Base-by-base conservation (phyloP, 2,329 filamentous ascomycete genomes). In the Calonectria pseudoreteaudii region DNA sequence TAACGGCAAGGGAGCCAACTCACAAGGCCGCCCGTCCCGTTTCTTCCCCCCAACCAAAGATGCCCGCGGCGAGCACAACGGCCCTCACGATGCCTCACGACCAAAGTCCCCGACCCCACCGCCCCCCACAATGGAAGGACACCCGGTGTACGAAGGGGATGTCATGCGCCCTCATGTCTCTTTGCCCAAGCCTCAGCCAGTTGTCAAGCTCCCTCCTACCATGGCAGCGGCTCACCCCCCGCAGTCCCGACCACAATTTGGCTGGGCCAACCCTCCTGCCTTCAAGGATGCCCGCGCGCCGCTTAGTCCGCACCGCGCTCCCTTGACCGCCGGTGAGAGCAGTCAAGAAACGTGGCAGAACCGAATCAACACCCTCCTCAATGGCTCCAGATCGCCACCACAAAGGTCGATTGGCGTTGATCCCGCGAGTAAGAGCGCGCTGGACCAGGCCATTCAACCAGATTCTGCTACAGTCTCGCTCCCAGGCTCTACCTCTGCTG, bases 281-380 rank as follows among this genome's bases (percentile, higher is more conserved):
- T 81, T 78, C 47, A 85, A 81, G 71, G 85, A 85, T 58, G 73
- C 74, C 20, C 78, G 80, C 47, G 79, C 74, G 26, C 76, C 78
- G 16, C 65, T 77, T 34, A 77, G 75, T 41, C 72, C 80, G 34
- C 74, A 80, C 18, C 77, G 77, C 28, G 74, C 70, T 8, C 77
- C 81, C 9, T 68, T 74, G 10, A 76, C 77, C 56, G 78, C 79
- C 30, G 80, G 81, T 20, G 86, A 87, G 65, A 85, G 85, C 10
- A 82, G 83, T 73, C 78, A 86, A 75, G 80, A 81, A 67, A 89
- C 89, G 69, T 96, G 95, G 95, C 95, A 98, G 83, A 93, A 94
- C 79, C 92, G 92, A 80, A 95, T 98, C 83, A 95, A 98, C 83
- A 93, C 90, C 58, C 88, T 98, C 56, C 89, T 98, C 44, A 91